Evolutionary conservation across 176 grass and related monocot genomes (phyloP), one percentile per base, ranked within the genome.

Genomic region (Eremochloa ophiuroides): DNA sequence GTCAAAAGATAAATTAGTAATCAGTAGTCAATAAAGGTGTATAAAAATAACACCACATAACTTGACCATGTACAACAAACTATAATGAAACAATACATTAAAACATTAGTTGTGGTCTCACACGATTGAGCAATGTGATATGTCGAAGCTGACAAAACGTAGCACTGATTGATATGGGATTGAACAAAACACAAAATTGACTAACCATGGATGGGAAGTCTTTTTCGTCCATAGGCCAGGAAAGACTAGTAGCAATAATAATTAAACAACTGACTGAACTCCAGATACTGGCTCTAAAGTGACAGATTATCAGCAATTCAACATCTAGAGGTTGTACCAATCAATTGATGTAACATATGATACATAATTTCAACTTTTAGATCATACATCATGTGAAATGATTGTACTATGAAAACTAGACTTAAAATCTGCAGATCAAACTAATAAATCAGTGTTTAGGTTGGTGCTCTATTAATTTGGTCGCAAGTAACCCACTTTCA

Each of bases 271-370:
- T 14, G 68, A 70, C 31, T 48, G 14, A 22, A 29, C 39, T 20
- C 17, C 33, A 79, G 72, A 83, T 82, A 81, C 25, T 34, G 14
- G 42, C 74, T 41, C 35, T 85, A 40, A 41, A 68, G 74, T 74
- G 41, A 53, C 62, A 75, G 46, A 44, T 75, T 28, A 75, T 67
- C 22, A 44, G 20, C 31, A 69, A 63, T 74, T 72, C 69, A 84
- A 74, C 38, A 88, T 80, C 61, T 66, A 25, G 71, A 78, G 35
- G 34, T 22, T 68, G 31, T 62, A 62, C 51, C 62, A 89, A 63
- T 76, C 62, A 85, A 35, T 17, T 23, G 65, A 87, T 78, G 66
- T 65, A 83, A 46, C 58, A 10, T 34, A 29, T 53, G 16, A 37
- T 44, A 18, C 58, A 83, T 38, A 38, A 35, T 17, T 56, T 66